These are phyloP conservation scores for Blastobotrys persicus DNA, from an alignment of 1,139 yeast species.

Conservation along the genomic window DNA sequence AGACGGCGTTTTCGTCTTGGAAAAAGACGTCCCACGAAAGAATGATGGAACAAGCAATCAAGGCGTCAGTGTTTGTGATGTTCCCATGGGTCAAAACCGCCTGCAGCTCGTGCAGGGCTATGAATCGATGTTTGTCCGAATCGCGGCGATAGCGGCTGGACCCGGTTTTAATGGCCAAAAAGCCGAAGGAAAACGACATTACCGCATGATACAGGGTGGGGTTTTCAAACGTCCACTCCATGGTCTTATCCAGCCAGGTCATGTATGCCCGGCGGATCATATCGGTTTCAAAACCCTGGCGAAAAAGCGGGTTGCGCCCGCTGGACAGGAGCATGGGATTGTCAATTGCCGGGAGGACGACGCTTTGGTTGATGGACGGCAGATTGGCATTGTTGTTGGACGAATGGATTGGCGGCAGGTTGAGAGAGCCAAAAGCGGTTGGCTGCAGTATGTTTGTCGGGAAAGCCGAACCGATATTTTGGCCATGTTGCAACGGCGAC, in stretches of 20 bases:
- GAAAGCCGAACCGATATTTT: too few species aligned
- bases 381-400: slow-evolving; percentile 5
- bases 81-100: slow-evolving; percentile 25
- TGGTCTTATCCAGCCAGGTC: slow-evolving; percentile 31
- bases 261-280: slow-evolving; percentile 31
- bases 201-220: slow-evolving; percentile 34
- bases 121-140: slow-evolving; percentile 31
- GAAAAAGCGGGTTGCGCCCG: slow-evolving; percentile 21
- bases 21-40: slow-evolving; percentile 36
- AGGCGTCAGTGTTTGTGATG: slow-evolving; percentile 30
- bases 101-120: slow-evolving; percentile 32
- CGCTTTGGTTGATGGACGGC: slow-evolving; percentile 15
- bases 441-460: neutral
- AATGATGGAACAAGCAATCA: slow-evolving; percentile 32
- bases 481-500: too few species aligned
- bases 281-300: slow-evolving; percentile 36
- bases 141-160: slow-evolving; percentile 9
- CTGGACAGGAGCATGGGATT: slow-evolving; percentile 8
- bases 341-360: slow-evolving; percentile 16
- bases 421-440: slow-evolving; percentile 7
- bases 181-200: slow-evolving; percentile 35
- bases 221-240: slow-evolving; percentile 28
- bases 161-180: slow-evolving; percentile 28
- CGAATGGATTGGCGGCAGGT: slow-evolving; percentile 13
- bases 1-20: slow-evolving; percentile 31